phyloP scores from a whole-genome alignment of 2,329 filamentous ascomycete species.

The Cladosporium oxysporum region DNA sequence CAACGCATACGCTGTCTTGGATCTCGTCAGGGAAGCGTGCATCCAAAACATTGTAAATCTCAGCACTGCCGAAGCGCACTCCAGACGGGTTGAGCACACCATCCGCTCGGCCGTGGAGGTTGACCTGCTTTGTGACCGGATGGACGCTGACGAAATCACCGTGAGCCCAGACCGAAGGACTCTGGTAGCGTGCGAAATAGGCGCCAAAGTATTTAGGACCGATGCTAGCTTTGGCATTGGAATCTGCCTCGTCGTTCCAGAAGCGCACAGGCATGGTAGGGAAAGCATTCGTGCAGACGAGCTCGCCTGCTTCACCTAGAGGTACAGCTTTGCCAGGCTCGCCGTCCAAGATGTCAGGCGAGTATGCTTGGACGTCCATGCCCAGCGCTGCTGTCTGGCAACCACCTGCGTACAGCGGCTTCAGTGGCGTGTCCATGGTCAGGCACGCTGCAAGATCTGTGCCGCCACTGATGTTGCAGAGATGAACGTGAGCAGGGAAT shows the following conservation, averaged over 20 bases:
- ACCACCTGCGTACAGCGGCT: slow-evolving; percentile 63
- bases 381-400: slow-evolving; percentile 57
- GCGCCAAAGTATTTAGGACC: slow-evolving; percentile 48
- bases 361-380: slow-evolving; percentile 61
- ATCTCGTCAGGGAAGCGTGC: slow-evolving; percentile 63
- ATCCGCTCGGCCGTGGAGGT: slow-evolving; percentile 71
- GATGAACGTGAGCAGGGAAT: slow-evolving; percentile 67
- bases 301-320: slow-evolving; percentile 70
- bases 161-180: slow-evolving; percentile 70
- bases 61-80: slow-evolving; percentile 75
- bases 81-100: slow-evolving; percentile 79
- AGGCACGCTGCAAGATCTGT: slow-evolving; percentile 73
- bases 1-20: slow-evolving; percentile 75
- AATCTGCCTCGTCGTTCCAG: slow-evolving; percentile 42
- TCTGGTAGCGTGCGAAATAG: slow-evolving; percentile 50
- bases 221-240: slow-evolving; percentile 17
- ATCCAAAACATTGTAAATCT: slow-evolving; percentile 77
- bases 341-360: slow-evolving; percentile 50
- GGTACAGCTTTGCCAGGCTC: slow-evolving; percentile 55
- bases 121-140: slow-evolving; percentile 64
- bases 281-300: slow-evolving; percentile 69
- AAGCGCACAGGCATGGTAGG: slow-evolving; percentile 69
- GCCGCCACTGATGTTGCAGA: slow-evolving; percentile 74
- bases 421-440: slow-evolving; percentile 65
- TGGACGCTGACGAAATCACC: slow-evolving; percentile 77